A percentile compares a stretch with the other conserved stretches of the same genome.
These are phyloP conservation scores for Wickerhamiella hasegawae DNA, from an alignment of 805 yeast genomes.

Conservation along the genomic window DNA sequence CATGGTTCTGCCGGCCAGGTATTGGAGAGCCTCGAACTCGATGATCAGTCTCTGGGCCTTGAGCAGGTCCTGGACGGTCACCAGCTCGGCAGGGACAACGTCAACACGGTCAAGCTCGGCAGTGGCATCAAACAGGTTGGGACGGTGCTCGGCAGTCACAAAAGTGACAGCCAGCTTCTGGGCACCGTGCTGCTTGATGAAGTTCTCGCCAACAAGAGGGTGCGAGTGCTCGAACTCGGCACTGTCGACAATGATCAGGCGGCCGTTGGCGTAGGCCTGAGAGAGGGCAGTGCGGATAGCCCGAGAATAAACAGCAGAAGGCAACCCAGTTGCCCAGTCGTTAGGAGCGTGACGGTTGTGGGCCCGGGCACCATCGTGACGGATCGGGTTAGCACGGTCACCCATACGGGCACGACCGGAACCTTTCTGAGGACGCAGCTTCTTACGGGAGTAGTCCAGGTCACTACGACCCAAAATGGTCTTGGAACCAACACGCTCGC, in stretches of 20 bases:
- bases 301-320: conserved; percentile 49
- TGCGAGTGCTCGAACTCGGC: conserved; percentile 23
- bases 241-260: conserved; percentile 48
- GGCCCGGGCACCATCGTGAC: conserved; percentile 81
- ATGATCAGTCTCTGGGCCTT: conserved; percentile 63
- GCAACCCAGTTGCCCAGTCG: conserved; percentile 69
- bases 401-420: conserved; percentile 92
- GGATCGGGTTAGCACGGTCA: conserved; percentile 85
- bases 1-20: conserved; percentile 30
- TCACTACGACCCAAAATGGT: conserved; percentile 78
- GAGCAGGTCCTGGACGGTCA: conserved; percentile 69
- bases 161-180: conserved; percentile 32
- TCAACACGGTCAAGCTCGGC: conserved; percentile 37
- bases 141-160: conserved; percentile 43
- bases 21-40: conserved; percentile 57
- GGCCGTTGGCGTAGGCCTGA: conserved; percentile 62
- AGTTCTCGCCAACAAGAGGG: conserved; percentile 33
- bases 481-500: conserved; percentile 74
- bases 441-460: conserved; percentile 69
- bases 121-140: conserved; percentile 46
- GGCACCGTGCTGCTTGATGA: conserved; percentile 29
- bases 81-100: conserved; percentile 57
- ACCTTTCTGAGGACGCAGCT: conserved; percentile 82
- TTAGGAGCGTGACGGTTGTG: conserved; percentile 82
- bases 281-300: conserved; percentile 77